Evolutionary conservation across 2,329 filamentous ascomycete genomes (phyloP), one percentile per base, ranked within the genome.

Genomic region (Microsporum ferrugineum): DNA sequence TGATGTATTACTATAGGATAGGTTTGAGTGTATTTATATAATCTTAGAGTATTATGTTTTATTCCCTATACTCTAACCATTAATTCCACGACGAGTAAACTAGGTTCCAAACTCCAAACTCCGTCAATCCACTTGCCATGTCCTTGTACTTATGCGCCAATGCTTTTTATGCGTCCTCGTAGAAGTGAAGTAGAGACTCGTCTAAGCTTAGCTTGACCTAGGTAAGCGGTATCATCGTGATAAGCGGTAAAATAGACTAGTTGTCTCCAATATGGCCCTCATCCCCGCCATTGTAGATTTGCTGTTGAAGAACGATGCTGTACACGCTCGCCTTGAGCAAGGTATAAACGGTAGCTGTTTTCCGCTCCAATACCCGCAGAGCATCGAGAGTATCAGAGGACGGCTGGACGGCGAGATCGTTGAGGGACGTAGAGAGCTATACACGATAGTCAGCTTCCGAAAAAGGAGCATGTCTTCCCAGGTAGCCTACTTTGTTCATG

Each of bases 291-390:
- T 86, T 88, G 65, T 87, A 86, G 69, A 95, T 90, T 82, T 97
- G 89, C 81, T 97, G 92, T 82, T 99, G 92, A 78, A 99, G 75
- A 64, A 99, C 91, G 78, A 99, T 99, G 72, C 89, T 95, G 78
- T 99, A 99, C 65, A 99, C 94, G 74, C 92, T 97, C 17, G 94
- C 92, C 79, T 99, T 99, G 71, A 99, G 82, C 71, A 97, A 76
- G 64, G 94, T 99, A 75, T 95, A 97, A 27, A 96, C 92, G 60
- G 96, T 79, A 67, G 90, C 91, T 49, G 92, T 96, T 80, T 97
- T 96, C 68, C 94, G 82, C 79, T 99, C 94, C 60, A 99, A 79
- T 49, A 91, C 86, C 60, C 94, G 81, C 68, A 99, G 80, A 6
- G 89, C 87, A 73, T 99, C 89, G 7, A 78, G 71, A 5, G 88